These are phyloP conservation scores for Tetragonia tetragonoides DNA, from an alignment of 148 eudicot species.

Conservation along the genomic window DNA sequence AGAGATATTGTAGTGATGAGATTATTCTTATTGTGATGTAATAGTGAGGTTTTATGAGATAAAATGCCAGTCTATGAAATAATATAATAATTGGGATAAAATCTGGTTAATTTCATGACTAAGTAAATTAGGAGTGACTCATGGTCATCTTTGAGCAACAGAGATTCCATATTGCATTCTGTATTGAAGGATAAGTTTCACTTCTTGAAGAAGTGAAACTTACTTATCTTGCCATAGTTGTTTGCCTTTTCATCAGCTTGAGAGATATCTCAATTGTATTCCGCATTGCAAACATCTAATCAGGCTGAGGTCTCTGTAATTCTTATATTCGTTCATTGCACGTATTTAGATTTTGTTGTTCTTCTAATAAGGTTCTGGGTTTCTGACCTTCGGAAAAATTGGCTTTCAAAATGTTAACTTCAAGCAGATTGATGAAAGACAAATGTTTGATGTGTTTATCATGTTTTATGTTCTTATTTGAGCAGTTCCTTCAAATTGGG, in stretches of 20 bases:
- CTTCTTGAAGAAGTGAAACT: neutral
- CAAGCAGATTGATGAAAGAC: neutral
- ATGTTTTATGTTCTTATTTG: conserved; percentile 21
- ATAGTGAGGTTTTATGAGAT: neutral
- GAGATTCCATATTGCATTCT: neutral
- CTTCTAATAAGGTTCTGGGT: neutral
- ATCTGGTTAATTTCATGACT: neutral
- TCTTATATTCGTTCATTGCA: no score
- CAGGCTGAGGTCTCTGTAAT: neutral
- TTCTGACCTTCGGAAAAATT: neutral
- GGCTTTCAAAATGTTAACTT: neutral
- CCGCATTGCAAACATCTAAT: neutral
- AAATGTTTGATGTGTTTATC: neutral
- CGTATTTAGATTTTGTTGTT: no score
- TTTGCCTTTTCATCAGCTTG: neutral
- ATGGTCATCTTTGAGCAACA: neutral
- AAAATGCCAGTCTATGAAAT: neutral
- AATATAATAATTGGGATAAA: no score
- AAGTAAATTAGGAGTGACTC: neutral
- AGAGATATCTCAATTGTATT: no score
- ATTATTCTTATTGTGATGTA: neutral
- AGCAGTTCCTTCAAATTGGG: conserved; percentile 97
- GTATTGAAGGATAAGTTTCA: neutral
- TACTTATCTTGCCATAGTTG: neutral
- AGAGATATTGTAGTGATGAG: no score